Evolutionary conservation across 2,329 filamentous ascomycete species (phyloP), one percentile per base, ranked within the genome.

Genomic region (Fulvia fulva): DNA sequence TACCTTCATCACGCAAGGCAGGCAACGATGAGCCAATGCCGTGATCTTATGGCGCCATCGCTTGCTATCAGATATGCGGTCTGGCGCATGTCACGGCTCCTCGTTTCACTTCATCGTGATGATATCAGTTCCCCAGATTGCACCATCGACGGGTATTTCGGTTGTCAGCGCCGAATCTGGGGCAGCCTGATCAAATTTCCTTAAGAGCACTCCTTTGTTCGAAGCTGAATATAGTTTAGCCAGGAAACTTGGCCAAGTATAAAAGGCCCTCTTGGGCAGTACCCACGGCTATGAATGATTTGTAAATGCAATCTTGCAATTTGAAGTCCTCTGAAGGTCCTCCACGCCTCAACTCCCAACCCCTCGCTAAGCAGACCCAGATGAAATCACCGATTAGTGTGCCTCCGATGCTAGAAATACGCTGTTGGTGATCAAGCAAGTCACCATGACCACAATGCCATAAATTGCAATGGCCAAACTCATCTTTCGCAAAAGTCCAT

Each of bases 401-500:
- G 56, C 60, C 54, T 65, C 62, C 45, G 46, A 49, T 21, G 63
- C 64, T 28, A 70, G 80, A 67, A 94, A 91, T 67, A 96, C 89
- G 14, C 89, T 86, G 72, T 97, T 97, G 70, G 91, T 91, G 45
- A 84, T 78, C 67, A 99, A 76, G 71, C 92, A 97, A 50, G 93
- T 87, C 26, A 90, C 77, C 94, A 99, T 97, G 54, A 99, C 91
- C 51, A 89, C 76, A 8, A 90, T 65, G 21, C 94, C 94, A 70
- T 99, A 99, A 8, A 91, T 79, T 7, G 89, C 87, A 59, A 99
- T 77, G 0, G 79, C 87, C 49, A 97, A 77, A 54, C 91, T 87
- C 62, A 90, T 74, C 68, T 85, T 88, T 58, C 94, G 82, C 55
- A 97, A 73, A 51, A 80, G 81, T 57, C 66, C 82, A 71, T 74